Conservation (phyloP, 2,329 filamentous ascomycete genomes). For the Exophiala aquamarina region DNA sequence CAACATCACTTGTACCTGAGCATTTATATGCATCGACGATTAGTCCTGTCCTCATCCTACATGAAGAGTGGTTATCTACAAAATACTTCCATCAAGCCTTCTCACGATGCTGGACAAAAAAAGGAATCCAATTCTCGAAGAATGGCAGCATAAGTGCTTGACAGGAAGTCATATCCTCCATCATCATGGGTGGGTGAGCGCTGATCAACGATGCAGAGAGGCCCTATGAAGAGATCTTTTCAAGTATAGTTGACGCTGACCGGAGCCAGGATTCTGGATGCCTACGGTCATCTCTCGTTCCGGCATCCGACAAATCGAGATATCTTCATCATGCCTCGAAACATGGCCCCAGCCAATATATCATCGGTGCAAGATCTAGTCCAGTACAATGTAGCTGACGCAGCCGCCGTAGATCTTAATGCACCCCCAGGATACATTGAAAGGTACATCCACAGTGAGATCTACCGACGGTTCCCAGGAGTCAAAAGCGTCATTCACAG, state of each 20-base stretch:
- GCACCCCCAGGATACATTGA: constrained; percentile 44
- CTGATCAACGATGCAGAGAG: too few species aligned
- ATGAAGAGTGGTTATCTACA: too few species aligned
- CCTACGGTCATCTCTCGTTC: constrained; percentile 56
- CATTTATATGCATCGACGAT: too few species aligned
- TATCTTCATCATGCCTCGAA: constrained; percentile 51
- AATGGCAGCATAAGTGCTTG: background rate
- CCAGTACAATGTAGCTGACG: constrained; percentile 46
- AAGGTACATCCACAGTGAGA: constrained; percentile 49
- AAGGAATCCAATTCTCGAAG: too few species aligned
- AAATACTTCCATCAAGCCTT: too few species aligned
- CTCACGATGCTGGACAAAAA: too few species aligned
- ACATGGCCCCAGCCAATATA: constrained; percentile 49
- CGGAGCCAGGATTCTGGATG: constrained; percentile 55
- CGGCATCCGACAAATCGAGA: constrained; percentile 47
- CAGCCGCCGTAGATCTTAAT: constrained; percentile 40
- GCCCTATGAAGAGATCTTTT: too few species aligned
- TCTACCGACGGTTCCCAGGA: constrained; percentile 42
- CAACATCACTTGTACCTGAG: too few species aligned
- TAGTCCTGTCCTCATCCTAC: too few species aligned
- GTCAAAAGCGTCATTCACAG: constrained; percentile 46
- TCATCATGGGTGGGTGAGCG: constrained; percentile 7
- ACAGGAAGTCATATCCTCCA: constrained; percentile 13
- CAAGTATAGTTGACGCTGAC: too few species aligned
- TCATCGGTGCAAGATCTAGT: constrained; percentile 46